phyloP scores from a whole-genome alignment of 805 yeast genomes.

The Kuraishia floccosa region DNA sequence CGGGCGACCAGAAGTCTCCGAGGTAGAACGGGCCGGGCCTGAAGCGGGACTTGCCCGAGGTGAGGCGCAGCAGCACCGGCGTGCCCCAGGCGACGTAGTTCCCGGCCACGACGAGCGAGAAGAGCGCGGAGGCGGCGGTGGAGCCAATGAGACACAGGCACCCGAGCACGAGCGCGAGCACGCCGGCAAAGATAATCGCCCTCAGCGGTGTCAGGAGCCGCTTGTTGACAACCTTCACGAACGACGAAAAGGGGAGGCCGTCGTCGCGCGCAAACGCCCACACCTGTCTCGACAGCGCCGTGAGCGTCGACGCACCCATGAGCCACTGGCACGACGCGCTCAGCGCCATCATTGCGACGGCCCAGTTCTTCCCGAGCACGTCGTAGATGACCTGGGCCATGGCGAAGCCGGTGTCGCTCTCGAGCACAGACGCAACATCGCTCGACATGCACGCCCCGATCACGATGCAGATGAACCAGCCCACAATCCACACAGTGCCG shows the following conservation, averaged over 20 bases:
- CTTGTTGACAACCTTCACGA: conserved; percentile 30
- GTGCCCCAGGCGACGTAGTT: conserved; percentile 31
- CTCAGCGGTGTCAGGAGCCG: conserved; percentile 29
- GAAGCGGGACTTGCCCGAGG: conserved; percentile 26
- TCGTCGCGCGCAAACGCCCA: conserved; percentile 44
- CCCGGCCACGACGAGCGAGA: conserved; percentile 32
- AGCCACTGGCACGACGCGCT: conserved; percentile 36
- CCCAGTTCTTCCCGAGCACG: conserved; percentile 36
- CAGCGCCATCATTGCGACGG: conserved; percentile 33
- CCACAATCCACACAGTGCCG: conserved; percentile 26
- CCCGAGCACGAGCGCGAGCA: conserved; percentile 24
- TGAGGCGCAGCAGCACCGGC: conserved; percentile 28
- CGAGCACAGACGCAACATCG: conserved; percentile 19
- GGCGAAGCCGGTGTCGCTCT: conserved; percentile 24
- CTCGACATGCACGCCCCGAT: conserved; percentile 19
- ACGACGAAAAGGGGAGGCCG: conserved; percentile 31
- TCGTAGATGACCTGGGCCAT: conserved; percentile 37
- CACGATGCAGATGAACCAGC: conserved; percentile 29
- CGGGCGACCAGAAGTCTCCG: conserved; percentile 20
- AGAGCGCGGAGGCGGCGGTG: conserved; percentile 34
- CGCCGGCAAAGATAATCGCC: conserved; percentile 28
- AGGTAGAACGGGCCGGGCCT: conserved; percentile 30
- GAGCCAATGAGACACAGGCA: conserved; percentile 27
- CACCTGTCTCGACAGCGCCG: conserved; percentile 37
- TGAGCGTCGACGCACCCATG: conserved; percentile 35